Evolutionary conservation across 495 filamentous ascomycete species (phyloP).

Genomic region (Pyronema domesticum): DNA sequence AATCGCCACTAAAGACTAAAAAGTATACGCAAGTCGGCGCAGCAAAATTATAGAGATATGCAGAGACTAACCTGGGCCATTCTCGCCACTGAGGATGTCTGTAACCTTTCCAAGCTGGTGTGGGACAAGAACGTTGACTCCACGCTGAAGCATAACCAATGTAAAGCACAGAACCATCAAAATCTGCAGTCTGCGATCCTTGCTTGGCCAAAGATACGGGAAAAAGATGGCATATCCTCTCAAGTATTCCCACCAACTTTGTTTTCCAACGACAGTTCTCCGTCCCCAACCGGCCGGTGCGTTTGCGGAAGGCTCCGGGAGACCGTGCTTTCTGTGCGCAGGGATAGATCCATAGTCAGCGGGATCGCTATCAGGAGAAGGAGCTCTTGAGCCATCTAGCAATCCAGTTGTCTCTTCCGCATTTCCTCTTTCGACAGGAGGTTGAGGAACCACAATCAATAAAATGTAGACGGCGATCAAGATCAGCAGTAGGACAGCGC

Average conservation of each 20-base stretch:
- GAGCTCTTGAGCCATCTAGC: conserved; percentile 27
- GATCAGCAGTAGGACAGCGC: conserved; percentile 40
- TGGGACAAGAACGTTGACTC: conserved; percentile 67
- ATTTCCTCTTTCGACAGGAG: conserved; percentile 20
- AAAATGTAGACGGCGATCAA: conserved; percentile 42
- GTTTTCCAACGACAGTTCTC: conserved; percentile 45
- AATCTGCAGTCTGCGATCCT: conserved; percentile 50
- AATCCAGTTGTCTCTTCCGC: conserved; percentile 39
- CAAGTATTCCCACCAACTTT: conserved; percentile 80
- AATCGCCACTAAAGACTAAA: neutral
- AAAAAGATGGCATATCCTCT: conserved; percentile 77
- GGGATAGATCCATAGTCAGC: conserved; percentile 14
- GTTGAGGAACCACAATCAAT: conserved; percentile 29
- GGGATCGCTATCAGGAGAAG: conserved; percentile 11
- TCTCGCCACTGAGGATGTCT: conserved; percentile 39
- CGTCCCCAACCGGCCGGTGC: conserved; percentile 42
- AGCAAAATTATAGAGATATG: conserved; percentile 1
- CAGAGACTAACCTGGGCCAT: conserved; percentile 18
- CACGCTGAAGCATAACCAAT: conserved; percentile 57
- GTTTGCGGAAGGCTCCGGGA: conserved; percentile 24
- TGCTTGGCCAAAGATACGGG: conserved; percentile 83
- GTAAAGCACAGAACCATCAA: conserved; percentile 63
- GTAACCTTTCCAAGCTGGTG: conserved; percentile 58
- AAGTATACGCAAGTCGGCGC: neutral
- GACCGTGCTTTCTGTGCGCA: conserved; percentile 20